Evolutionary conservation across 2,329 filamentous ascomycete species (phyloP), one percentile per base, ranked within the genome.

Genomic region (Claviceps paspali): DNA sequence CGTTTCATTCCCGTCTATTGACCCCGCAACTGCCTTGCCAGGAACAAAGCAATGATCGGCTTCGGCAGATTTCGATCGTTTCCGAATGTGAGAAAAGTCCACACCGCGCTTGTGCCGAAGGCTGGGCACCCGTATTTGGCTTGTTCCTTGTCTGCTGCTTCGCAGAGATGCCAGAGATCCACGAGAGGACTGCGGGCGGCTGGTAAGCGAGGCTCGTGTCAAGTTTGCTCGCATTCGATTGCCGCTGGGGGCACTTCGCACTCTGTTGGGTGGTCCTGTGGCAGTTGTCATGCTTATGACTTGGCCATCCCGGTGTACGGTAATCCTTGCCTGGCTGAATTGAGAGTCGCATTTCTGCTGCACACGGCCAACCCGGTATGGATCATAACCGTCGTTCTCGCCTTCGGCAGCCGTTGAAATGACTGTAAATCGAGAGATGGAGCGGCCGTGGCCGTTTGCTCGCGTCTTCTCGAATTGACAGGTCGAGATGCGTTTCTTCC

Each of bases 351-450:
- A 50, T 6, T 53, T 50, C 26, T 62, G 56, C 27, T 56, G 55
- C 34, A 63, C 54, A 6, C 70, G 67, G 3, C 80, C 85, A 4
- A 81, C 75, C 49, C 82, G 74, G 54, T 82, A 93, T 0, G 86
- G 85, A 53, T 94, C 87, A 48, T 93, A 93, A 55, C 80, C 91
- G 7, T 62, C 67, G 15, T 51, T 47, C 6, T 70, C 67, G 2
- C 61, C 62, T 22, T 70, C 67, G n/a, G 69, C 61, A 10, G 70
- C 61, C 38, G 73, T 76, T 9, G 74, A 78, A 35, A 79, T 76
- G 35, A 79, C 73, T 0, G 75, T 79, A 49, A 79, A 79, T 14
- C 67, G 65, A 4, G 74, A 79, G 27, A 70, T 61, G 31, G 67
- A 70, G 36, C 70, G 62, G 18, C 65, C 64, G 44, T 69, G 63